These are phyloP conservation scores for Terana coerulea DNA, from an alignment of 768 basidiomycete species.

Conservation along the genomic window DNA sequence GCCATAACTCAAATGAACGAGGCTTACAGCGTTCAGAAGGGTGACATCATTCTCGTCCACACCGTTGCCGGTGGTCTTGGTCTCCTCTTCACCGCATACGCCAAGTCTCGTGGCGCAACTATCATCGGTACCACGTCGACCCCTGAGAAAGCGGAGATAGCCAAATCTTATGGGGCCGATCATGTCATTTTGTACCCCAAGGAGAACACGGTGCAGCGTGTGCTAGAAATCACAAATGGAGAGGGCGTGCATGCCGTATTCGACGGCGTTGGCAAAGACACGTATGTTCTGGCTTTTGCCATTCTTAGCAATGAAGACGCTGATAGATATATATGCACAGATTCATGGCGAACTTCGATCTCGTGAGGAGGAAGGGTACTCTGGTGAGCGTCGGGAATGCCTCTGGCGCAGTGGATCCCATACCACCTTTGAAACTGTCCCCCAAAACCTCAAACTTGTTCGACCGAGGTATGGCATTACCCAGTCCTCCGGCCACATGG, in stretches of 20 bases:
- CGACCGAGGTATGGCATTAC: slow-evolving; percentile 29
- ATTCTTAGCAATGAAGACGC: neutral
- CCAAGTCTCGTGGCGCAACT: slow-evolving; percentile 71
- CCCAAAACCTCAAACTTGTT: slow-evolving; percentile 77
- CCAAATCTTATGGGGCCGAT: slow-evolving; percentile 75
- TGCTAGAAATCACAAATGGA: slow-evolving; percentile 71
- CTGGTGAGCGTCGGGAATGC: slow-evolving; percentile 89
- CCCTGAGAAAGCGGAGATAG: slow-evolving; percentile 75
- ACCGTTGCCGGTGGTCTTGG: slow-evolving; percentile 92
- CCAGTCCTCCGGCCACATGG: neutral
- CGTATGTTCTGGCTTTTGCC: slow-evolving; percentile 50
- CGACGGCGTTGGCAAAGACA: slow-evolving; percentile 95
- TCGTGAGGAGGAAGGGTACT: slow-evolving; percentile 79
- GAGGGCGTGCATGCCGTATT: slow-evolving; percentile 83
- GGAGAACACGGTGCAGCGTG: slow-evolving; percentile 71
- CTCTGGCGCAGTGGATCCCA: slow-evolving; percentile 73
- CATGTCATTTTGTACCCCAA: slow-evolving; percentile 81
- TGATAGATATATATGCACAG: slow-evolving; percentile 29
- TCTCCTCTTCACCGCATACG: slow-evolving; percentile 62
- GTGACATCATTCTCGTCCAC: slow-evolving; percentile 79
- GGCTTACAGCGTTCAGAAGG: slow-evolving; percentile 77
- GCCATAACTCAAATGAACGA: slow-evolving; percentile 77
- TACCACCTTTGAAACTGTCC: slow-evolving; percentile 66
- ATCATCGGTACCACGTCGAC: slow-evolving; percentile 95
- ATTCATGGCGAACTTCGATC: slow-evolving; percentile 77